Conservation (phyloP, 345 rosid genomes). For the Euphorbia peplus region DNA sequence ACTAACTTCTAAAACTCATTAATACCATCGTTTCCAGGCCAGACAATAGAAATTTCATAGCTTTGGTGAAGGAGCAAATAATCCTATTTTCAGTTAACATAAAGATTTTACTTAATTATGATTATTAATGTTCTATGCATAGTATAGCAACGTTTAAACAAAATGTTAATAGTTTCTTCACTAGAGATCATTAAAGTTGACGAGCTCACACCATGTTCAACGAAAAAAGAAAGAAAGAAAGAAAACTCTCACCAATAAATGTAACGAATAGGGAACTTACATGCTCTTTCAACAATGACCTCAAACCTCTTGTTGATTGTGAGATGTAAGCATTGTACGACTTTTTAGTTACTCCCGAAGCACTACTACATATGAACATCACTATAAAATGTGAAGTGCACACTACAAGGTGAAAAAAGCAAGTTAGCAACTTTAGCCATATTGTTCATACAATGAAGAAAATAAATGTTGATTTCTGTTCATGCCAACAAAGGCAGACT, state of each 20-base stretch:
- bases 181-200: neutral
- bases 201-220: neutral
- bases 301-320: conserved; percentile 77
- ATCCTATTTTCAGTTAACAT: neutral
- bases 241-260: neutral
- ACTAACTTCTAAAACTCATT: neutral
- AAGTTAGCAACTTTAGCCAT: conserved; percentile 16
- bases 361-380: conserved; percentile 60
- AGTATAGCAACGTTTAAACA: neutral
- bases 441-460: neutral
- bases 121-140: neutral
- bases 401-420: conserved; percentile 42
- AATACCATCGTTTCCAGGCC: neutral
- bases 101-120: neutral
- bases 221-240: neutral
- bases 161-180: neutral
- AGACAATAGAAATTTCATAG: neutral
- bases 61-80: neutral
- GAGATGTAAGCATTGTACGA: conserved; percentile 74
- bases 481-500: conserved; percentile 1
- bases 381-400: conserved; percentile 86
- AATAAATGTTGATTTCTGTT: neutral
- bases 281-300: conserved; percentile 72
- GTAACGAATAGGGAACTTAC: conserved; percentile 45
- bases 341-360: conserved; percentile 38